Percentiles rank a stretch among this genome's conserved stretches.
These are phyloP conservation scores for Gymnopus androsaceus DNA, from an alignment of 1,284 basidiomycete genomes.

Conservation along the genomic window DNA sequence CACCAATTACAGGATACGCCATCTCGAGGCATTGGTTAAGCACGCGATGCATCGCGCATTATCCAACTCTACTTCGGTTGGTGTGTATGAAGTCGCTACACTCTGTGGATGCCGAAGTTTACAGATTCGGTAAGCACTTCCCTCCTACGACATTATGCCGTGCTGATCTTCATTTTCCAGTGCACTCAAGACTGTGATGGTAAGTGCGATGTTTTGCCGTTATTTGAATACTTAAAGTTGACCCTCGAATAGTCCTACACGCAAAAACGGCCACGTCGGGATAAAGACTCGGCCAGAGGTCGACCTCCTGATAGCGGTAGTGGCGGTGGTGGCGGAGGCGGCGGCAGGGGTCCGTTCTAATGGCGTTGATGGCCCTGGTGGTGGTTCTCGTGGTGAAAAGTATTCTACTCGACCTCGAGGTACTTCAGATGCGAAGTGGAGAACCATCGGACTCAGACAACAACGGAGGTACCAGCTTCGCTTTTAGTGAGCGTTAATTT, in stretches of 20 bases:
- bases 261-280: constrained; percentile 64
- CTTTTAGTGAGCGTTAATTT: constrained; percentile 16
- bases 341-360: constrained; percentile 5
- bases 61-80: constrained; percentile 82
- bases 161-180: constrained; percentile 33
- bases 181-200: constrained; percentile 78
- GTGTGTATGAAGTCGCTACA: constrained; percentile 92
- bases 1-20: constrained; percentile 78
- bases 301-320: constrained; percentile 39
- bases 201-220: constrained; percentile 32
- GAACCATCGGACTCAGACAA: constrained; percentile 20
- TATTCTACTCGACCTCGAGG: constrained; percentile 34
- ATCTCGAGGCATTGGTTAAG: constrained; percentile 78
- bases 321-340: constrained; percentile 20
- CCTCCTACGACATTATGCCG: neutral
- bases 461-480: constrained; percentile 16
- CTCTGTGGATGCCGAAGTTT: constrained; percentile 86
- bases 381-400: constrained; percentile 13
- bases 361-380: constrained; percentile 12
- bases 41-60: constrained; percentile 91
- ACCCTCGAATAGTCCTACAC: constrained; percentile 54
- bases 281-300: constrained; percentile 48
- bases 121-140: constrained; percentile 72
- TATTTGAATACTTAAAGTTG: constrained; percentile 3
- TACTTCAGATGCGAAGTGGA: constrained; percentile 44